phyloP scores from a whole-genome alignment of 1,284 basidiomycete genomes.

The Melampsora americana region DNA sequence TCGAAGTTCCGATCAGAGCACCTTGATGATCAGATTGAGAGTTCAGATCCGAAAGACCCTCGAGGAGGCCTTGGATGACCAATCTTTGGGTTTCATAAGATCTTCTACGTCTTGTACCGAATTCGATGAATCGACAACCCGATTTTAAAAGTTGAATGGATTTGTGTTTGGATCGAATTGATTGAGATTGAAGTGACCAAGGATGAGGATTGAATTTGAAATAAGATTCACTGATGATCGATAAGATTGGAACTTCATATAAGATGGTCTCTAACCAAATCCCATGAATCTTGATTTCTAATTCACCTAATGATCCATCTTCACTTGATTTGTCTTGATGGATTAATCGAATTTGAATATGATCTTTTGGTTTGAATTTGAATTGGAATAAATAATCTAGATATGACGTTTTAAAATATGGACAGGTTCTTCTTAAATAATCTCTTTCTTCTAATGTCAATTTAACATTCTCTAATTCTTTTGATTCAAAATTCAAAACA shows the following conservation, averaged over 20 bases:
- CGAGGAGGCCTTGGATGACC: conserved; percentile 67
- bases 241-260: conserved; percentile 95
- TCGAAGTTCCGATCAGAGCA: conserved; percentile 79
- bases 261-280: conserved; percentile 85
- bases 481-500: too few relatives aligned
- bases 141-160: conserved; percentile 65
- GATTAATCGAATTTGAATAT: conserved; percentile 68
- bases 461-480: conserved; percentile 67
- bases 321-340: conserved; percentile 3
- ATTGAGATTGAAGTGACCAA: conserved; percentile 79
- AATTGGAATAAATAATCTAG: conserved; percentile 70
- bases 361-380: conserved; percentile 70
- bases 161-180: conserved; percentile 68
- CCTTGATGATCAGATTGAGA: conserved; percentile 53
- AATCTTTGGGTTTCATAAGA: conserved; percentile 76
- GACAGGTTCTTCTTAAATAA: conserved; percentile 70
- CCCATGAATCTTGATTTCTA: conserved; percentile 72
- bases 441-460: conserved; percentile 65
- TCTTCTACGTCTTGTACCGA: conserved; percentile 83
- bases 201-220: conserved; percentile 64
- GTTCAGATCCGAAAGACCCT: too few relatives aligned
- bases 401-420: conserved; percentile 72
- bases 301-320: conserved; percentile 64
- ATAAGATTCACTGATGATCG: conserved; percentile 74
- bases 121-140: conserved; percentile 80